phyloP scores from a whole-genome alignment of 139 green algal genomes.

The Eudorina sp. region DNA sequence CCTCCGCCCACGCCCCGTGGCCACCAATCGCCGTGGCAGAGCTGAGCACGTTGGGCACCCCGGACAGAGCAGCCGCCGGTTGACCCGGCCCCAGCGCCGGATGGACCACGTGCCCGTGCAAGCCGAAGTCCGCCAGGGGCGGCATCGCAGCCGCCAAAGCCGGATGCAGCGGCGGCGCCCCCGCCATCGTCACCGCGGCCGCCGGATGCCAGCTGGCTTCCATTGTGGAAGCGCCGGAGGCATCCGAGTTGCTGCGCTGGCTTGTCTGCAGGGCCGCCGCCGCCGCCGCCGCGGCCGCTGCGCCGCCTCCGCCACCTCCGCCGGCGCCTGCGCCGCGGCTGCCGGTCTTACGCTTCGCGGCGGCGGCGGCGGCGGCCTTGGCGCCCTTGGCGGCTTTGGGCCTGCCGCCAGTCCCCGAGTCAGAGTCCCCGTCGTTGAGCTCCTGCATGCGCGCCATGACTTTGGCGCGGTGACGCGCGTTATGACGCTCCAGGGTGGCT shows the following conservation, averaged over 20 bases:
- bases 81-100: too few species aligned
- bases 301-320: not conserved
- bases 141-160: not conserved
- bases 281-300: not conserved
- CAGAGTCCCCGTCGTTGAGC: not conserved
- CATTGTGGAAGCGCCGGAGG: not conserved
- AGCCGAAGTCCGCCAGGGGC: not conserved
- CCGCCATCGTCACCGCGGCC: too few species aligned
- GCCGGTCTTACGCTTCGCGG: not conserved
- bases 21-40: not conserved
- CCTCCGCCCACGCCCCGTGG: not conserved
- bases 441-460: not conserved
- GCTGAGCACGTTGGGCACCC: not conserved
- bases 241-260: not conserved
- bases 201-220: too few species aligned
- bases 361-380: not conserved
- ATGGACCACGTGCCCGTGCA: too few species aligned
- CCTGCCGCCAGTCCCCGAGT: not conserved
- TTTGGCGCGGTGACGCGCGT: slow-evolving; percentile 46
- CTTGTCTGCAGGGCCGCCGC: not conserved
- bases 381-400: not conserved
- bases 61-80: too few species aligned
- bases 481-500: slow-evolving; percentile 38
- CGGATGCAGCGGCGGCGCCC: not conserved
- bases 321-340: not conserved